phyloP scores from a whole-genome alignment of 2,329 filamentous ascomycete species.

The Cladosporium sp. region DNA sequence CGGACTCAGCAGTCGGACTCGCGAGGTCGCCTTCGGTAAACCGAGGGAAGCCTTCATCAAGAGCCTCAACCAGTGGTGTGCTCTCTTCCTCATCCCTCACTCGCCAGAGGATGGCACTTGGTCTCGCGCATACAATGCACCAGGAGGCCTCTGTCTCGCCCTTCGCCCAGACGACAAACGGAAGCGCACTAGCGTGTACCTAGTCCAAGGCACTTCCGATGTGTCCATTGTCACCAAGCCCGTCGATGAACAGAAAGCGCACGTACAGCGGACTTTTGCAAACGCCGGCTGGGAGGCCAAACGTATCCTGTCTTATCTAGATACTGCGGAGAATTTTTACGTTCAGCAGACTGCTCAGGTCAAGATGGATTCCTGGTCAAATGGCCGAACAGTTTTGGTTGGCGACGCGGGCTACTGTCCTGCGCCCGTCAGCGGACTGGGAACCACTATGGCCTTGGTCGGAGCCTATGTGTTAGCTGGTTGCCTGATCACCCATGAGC shows the following conservation, averaged over 20 bases:
- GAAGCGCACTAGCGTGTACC: constrained; percentile 24
- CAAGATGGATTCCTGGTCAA: constrained; percentile 27
- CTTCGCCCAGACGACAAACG: constrained; percentile 24
- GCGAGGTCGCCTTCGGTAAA: constrained; percentile 25
- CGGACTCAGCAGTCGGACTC: constrained; percentile 27
- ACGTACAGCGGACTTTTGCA: constrained; percentile 24
- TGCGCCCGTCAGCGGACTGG: constrained; percentile 32
- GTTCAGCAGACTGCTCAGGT: constrained; percentile 29
- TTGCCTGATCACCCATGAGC: constrained; percentile 18
- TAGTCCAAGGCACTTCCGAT: constrained; percentile 22
- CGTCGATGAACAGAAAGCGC: constrained; percentile 22
- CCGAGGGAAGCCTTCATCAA: constrained; percentile 18
- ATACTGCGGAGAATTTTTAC: constrained; percentile 30
- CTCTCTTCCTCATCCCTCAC: constrained; percentile 29
- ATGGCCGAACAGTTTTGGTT: constrained; percentile 28
- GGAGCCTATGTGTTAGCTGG: constrained; percentile 34
- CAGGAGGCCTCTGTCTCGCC: constrained; percentile 26
- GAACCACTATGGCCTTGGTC: constrained; percentile 30
- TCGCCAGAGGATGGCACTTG: constrained; percentile 24
- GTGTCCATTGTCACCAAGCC: constrained; percentile 18
- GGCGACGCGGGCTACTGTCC: constrained; percentile 31
- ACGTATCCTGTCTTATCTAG: constrained; percentile 25
- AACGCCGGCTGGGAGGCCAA: constrained; percentile 27
- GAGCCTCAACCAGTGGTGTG: constrained; percentile 26
- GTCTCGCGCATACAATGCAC: constrained; percentile 29